phyloP scores from a whole-genome alignment of 2,329 filamentous ascomycete species.

The Colletotrichum somersetense region DNA sequence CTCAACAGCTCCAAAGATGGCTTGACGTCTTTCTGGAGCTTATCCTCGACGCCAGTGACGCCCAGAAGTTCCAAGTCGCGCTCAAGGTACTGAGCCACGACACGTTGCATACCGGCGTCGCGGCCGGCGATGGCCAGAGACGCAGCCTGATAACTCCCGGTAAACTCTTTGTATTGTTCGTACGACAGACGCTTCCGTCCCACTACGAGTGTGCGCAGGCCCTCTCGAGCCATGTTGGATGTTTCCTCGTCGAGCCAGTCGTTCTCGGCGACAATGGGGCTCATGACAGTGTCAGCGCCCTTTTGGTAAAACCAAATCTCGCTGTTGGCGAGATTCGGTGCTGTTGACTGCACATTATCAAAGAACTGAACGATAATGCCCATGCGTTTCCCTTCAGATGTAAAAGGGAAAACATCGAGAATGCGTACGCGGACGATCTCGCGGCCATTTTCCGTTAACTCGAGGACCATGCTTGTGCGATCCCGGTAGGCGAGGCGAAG shows the following conservation, averaged over 20 bases:
- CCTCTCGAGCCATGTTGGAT: constrained; percentile 99
- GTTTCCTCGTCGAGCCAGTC: constrained; percentile 99
- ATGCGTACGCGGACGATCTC: constrained; percentile 88
- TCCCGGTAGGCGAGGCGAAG: constrained; percentile 87
- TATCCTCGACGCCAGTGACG: constrained; percentile 98
- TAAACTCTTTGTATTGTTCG: constrained; percentile 86
- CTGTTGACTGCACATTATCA: constrained; percentile 64
- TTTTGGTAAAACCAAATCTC: constrained; percentile 99
- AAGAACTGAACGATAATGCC: constrained; percentile 93
- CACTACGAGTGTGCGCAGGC: constrained; percentile 91
- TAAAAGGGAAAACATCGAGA: constrained; percentile 96
- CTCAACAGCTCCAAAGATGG: constrained; percentile 93
- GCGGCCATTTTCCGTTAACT: constrained; percentile 79
- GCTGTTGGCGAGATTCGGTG: constrained; percentile 65
- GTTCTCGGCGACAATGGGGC: constrained; percentile 92
- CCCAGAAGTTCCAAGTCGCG: constrained; percentile 90
- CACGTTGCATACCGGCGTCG: constrained; percentile 83
- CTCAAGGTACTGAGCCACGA: constrained; percentile 86
- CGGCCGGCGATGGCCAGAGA: constrained; percentile 83
- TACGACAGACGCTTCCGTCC: constrained; percentile 88
- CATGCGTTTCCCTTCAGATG: constrained; percentile 98
- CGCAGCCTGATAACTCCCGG: constrained; percentile 79
- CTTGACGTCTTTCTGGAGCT: constrained; percentile 95
- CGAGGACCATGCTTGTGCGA: constrained; percentile 85
- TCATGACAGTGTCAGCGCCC: constrained; percentile 98